phyloP scores from a whole-genome alignment of 352 stramenopile genomes.

The Phytophthora foliorum region DNA sequence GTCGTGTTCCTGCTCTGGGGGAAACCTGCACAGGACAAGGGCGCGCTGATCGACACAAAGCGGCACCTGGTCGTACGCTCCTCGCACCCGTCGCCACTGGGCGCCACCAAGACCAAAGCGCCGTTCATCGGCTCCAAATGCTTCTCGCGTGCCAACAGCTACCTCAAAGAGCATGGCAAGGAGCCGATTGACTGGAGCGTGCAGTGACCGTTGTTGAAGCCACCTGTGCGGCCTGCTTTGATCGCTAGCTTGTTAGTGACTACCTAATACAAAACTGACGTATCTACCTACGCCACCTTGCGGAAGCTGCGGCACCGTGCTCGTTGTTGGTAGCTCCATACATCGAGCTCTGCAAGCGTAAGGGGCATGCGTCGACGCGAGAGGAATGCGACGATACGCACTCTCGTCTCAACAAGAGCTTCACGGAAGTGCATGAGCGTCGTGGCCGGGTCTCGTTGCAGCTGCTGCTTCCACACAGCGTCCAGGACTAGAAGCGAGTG shows the following conservation, averaged over 20 bases:
- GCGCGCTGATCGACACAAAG: constrained; percentile 74
- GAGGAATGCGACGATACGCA: constrained; percentile 60
- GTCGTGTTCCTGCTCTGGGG: constrained; percentile 99
- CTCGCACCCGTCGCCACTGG: constrained; percentile 95
- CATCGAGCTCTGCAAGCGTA: constrained; percentile 56
- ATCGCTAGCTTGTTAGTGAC: constrained; percentile 6
- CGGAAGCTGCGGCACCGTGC: constrained; percentile 36
- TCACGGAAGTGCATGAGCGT: constrained; percentile 76
- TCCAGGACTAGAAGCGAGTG: constrained; percentile 73
- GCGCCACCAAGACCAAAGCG: constrained; percentile 95
- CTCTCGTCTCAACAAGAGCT: constrained; percentile 60
- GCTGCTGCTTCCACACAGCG: constrained; percentile 63
- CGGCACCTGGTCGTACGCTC: constrained; percentile 91
- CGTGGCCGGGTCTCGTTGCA: constrained; percentile 55
- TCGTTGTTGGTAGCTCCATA: constrained; percentile 56
- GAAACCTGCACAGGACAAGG: constrained; percentile 94
- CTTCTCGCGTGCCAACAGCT: constrained; percentile 88
- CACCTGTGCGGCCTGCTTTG: no score
- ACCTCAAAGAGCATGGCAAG: constrained; percentile 80
- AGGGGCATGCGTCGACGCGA: constrained; percentile 53
- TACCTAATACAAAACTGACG: constrained; percentile 32
- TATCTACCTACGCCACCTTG: constrained; percentile 20
- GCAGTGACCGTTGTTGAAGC: constrained; percentile 36
- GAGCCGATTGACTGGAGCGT: constrained; percentile 88
- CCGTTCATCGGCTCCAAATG: constrained; percentile 97